phyloP scores from a whole-genome alignment of 2,329 filamentous ascomycete species.

The Tolypocladium paradoxum region DNA sequence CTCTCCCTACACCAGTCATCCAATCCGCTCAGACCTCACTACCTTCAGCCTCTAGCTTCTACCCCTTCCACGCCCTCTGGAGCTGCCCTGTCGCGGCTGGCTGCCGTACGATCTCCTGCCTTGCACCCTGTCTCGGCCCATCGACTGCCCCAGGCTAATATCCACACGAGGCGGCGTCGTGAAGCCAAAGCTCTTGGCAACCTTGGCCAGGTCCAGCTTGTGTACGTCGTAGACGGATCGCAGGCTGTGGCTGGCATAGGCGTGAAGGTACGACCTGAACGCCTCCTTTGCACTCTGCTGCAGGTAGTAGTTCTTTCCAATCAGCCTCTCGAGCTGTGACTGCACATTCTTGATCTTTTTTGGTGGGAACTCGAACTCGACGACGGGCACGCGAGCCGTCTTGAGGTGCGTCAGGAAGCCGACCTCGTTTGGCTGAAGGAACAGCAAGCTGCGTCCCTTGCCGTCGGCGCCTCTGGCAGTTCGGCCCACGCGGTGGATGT shows the following conservation, averaged over 20 bases:
- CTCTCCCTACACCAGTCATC: background rate
- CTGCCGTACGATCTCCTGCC: slow-evolving; percentile 64
- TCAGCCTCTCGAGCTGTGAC: slow-evolving; percentile 86
- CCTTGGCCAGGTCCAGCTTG: slow-evolving; percentile 72
- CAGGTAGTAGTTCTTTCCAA: slow-evolving; percentile 91
- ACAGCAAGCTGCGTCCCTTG: slow-evolving; percentile 84
- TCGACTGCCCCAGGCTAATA: slow-evolving; percentile 69
- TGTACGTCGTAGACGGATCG: slow-evolving; percentile 63
- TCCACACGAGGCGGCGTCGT: slow-evolving; percentile 70
- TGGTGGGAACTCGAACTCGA: slow-evolving; percentile 89
- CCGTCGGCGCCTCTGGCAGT: slow-evolving; percentile 76
- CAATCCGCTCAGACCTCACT: background rate
- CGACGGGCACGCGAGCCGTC: slow-evolving; percentile 81
- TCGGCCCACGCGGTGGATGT: slow-evolving; percentile 92
- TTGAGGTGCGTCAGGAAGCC: slow-evolving; percentile 89
- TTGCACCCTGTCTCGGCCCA: slow-evolving; percentile 58
- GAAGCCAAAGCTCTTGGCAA: slow-evolving; percentile 79
- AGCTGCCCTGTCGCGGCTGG: slow-evolving; percentile 52
- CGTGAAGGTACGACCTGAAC: slow-evolving; percentile 85
- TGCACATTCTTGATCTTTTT: slow-evolving; percentile 89
- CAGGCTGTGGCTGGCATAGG: slow-evolving; percentile 67
- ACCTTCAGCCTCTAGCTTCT: background rate
- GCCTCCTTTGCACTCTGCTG: slow-evolving; percentile 75
- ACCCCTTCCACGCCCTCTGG: slow-evolving; percentile 6
- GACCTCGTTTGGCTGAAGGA: slow-evolving; percentile 83